Evolutionary conservation across 179 eudicot genomes (phyloP), one percentile per base, ranked within the genome.

Genomic region (Drosera spatulata): DNA sequence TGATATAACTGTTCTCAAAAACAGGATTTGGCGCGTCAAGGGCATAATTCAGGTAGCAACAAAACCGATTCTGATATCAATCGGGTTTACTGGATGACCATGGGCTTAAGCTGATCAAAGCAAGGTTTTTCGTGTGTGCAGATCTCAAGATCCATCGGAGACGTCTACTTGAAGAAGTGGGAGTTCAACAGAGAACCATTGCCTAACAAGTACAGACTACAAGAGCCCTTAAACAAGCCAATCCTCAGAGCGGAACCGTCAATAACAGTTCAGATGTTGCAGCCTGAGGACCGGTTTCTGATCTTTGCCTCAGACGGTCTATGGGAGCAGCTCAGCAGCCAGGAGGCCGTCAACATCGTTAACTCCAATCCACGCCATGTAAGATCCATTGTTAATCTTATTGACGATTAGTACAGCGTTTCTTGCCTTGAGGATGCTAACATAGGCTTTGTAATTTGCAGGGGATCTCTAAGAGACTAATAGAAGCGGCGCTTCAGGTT

Each of bases 281-380:
- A 69, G 58, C 81, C 86, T 2, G 80, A 83, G 45, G 97, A 91
- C 74, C 94, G 70, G 13, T 90, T 90, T 78, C 73, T 90, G 5
- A 43, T 43, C 45, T 43, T 43, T 43, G 45, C 45, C 0, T 43
- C 45, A 43, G 45, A 43, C 2, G 95, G 95, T 46, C 82, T 90
- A 13, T 87, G 95, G 97, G 97, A 90, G 73, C 95, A 87, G 71
- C 81, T 90, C 50, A 85, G 79, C 78, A 90, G 87, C 72, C 90
- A 90, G 63, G 82, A 77, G 48, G 97, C 90, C 1, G 96, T 83
- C 56, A 80, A 85, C 73, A 71, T 90, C 5, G 90, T 90, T 55
- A 83, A 83, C 67, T 76, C 79, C 7, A 74, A 73, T 65, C 80
- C 88, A 10, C 86, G 75, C 42, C 73, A 63, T n/a, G 97, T 90